These are phyloP conservation scores for Xylariaceae sp. DNA, from an alignment of 2,329 filamentous ascomycete genomes.

Conservation along the genomic window DNA sequence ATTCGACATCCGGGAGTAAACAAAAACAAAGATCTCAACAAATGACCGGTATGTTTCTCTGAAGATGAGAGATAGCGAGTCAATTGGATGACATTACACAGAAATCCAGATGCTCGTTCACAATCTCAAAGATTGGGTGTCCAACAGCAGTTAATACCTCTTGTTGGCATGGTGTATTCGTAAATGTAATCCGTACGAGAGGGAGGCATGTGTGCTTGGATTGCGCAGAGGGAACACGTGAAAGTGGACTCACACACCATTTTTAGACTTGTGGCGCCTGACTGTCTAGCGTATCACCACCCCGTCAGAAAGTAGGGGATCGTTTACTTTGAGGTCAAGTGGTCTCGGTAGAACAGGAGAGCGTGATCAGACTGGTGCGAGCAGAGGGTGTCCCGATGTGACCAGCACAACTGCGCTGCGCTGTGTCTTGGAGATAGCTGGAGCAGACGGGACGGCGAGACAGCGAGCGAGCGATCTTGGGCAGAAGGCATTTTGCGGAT, in stretches of 20 bases:
- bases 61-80: too few relatives aligned
- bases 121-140: background rate
- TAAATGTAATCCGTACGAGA: background rate
- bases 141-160: too few relatives aligned
- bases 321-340: background rate
- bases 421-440: background rate
- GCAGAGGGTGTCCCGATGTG: background rate
- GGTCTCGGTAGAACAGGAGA: background rate
- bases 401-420: background rate
- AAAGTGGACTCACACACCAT: background rate
- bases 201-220: background rate
- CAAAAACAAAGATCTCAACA: too few relatives aligned
- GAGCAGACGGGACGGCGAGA: background rate
- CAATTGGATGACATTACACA: too few relatives aligned
- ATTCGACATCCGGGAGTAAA: too few relatives aligned
- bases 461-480: background rate
- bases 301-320: background rate
- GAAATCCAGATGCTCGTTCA: too few relatives aligned
- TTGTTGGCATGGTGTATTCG: too few relatives aligned
- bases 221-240: background rate
- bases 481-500: background rate
- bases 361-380: background rate
- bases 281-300: background rate
- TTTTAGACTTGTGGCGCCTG: background rate
- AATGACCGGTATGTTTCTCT: too few relatives aligned